A percentile compares a stretch with the other conserved stretches of the same genome.
Evolutionary conservation across 73 alveolate species (phyloP).

Genomic region (Stentor coeruleus): DNA sequence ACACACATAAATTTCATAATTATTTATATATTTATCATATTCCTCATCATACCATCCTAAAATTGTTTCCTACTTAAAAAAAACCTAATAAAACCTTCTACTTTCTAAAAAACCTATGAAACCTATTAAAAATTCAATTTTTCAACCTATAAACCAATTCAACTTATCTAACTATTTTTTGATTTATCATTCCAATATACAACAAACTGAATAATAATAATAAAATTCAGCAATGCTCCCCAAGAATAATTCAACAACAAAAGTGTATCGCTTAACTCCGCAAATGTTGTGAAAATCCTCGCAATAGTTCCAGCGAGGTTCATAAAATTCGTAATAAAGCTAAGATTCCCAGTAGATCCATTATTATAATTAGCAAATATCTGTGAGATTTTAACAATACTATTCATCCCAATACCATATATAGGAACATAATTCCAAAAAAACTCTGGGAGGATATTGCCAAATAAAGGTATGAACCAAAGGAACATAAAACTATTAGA

Average conservation of each 20-base stretch:
- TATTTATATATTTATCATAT: too few relatives aligned
- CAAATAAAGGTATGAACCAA: conserved; percentile 34
- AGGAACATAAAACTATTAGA: conserved; percentile 32
- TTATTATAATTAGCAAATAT: conserved; percentile 57
- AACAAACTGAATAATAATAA: conserved; percentile 21
- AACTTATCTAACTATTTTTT: too few relatives aligned
- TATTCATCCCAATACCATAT: not conserved
- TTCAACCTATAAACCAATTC: too few relatives aligned
- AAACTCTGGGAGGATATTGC: conserved; percentile 43
- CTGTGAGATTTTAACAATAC: conserved; percentile 69
- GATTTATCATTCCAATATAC: conserved; percentile 24
- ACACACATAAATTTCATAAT: too few relatives aligned
- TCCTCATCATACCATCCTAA: too few relatives aligned
- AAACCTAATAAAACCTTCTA: too few relatives aligned
- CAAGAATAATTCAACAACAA: not conserved
- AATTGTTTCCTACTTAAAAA: too few relatives aligned
- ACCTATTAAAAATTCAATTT: too few relatives aligned
- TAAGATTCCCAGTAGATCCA: conserved; percentile 79
- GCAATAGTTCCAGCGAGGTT: conserved; percentile 73
- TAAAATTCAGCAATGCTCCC: conserved; percentile 17
- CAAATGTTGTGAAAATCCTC: conserved; percentile 70
- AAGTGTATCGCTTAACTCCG: conserved; percentile 54
- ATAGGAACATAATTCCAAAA: conserved; percentile 47
- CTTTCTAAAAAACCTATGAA: too few relatives aligned
- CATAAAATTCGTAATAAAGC: conserved; percentile 66